Conservation (phyloP, 305 asterid genomes). For the Solanum hybrid region DNA sequence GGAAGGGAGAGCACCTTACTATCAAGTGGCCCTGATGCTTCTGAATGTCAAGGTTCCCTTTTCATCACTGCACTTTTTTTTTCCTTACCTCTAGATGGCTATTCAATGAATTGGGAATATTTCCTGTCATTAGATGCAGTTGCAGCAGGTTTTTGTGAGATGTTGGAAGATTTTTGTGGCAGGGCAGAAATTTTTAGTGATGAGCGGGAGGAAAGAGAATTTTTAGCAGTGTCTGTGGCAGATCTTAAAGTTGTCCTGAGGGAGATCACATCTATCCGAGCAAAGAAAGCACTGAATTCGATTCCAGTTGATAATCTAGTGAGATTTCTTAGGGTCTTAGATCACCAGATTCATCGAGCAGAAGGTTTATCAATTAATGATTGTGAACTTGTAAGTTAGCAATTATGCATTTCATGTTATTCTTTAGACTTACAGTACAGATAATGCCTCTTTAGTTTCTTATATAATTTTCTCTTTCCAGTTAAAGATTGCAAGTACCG, state of each 20-base stretch:
- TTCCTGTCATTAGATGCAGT: slow-evolving; percentile 51
- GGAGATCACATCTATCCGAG: slow-evolving; percentile 68
- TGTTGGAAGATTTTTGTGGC: slow-evolving; percentile 68
- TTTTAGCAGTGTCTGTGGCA: slow-evolving; percentile 57
- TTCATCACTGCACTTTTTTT: neutral
- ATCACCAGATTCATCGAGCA: slow-evolving; percentile 90
- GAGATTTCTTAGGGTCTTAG: slow-evolving; percentile 70
- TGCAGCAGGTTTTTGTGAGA: slow-evolving; percentile 56
- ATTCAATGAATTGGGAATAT: slow-evolving; percentile 14
- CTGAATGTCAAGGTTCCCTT: slow-evolving; percentile 63
- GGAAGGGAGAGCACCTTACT: slow-evolving; percentile 40
- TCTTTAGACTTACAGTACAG: neutral
- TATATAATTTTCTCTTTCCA: neutral
- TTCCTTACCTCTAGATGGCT: neutral
- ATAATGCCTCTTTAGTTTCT: neutral
- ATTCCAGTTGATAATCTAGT: slow-evolving; percentile 71
- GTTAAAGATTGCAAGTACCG: neutral
- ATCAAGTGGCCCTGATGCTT: slow-evolving; percentile 47
- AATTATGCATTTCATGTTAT: slow-evolving; percentile 2
- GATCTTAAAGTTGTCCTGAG: slow-evolving; percentile 71
- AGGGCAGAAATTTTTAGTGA: slow-evolving; percentile 67
- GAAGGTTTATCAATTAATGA: slow-evolving; percentile 88
- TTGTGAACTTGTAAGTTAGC: slow-evolving; percentile 64
- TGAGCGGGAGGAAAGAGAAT: slow-evolving; percentile 85
- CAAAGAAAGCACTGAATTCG: slow-evolving; percentile 59